These are phyloP conservation scores for Xylaria polymorpha DNA, from an alignment of 2,329 filamentous ascomycete species.

Conservation along the genomic window DNA sequence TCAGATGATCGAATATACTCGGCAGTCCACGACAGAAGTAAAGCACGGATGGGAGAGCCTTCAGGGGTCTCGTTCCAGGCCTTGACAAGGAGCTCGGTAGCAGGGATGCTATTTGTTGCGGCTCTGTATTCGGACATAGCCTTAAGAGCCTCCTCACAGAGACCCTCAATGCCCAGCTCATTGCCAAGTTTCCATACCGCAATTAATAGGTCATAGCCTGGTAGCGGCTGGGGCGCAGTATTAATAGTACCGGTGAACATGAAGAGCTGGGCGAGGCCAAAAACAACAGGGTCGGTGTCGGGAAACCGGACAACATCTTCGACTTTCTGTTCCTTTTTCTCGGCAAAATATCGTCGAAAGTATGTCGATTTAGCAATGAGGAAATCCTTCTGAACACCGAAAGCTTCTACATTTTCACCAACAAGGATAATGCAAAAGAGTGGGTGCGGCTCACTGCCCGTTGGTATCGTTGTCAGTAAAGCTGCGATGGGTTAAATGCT, in stretches of 20 bases:
- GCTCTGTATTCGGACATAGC: conserved; percentile 68
- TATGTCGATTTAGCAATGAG: conserved; percentile 63
- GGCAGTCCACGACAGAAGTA: conserved; percentile 70
- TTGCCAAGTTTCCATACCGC: conserved; percentile 68
- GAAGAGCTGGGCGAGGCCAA: conserved; percentile 66
- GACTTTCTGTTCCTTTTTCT: conserved; percentile 53
- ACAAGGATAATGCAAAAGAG: conserved; percentile 67
- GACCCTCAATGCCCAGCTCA: conserved; percentile 63
- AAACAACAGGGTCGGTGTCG: conserved; percentile 61
- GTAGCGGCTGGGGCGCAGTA: conserved; percentile 55
- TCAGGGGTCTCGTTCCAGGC: conserved; percentile 72
- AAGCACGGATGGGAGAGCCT: conserved; percentile 67
- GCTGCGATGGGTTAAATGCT: neutral
- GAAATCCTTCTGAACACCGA: conserved; percentile 69
- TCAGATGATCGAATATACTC: conserved; percentile 72
- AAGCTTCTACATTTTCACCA: conserved; percentile 63
- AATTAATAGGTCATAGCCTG: conserved; percentile 66
- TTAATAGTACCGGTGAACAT: conserved; percentile 64
- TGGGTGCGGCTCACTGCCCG: conserved; percentile 63
- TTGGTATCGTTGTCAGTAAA: conserved; percentile 35
- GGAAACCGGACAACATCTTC: conserved; percentile 64
- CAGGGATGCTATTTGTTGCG: conserved; percentile 65
- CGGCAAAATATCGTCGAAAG: conserved; percentile 60
- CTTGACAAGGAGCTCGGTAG: conserved; percentile 68
- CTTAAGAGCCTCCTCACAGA: conserved; percentile 67